Base-by-base conservation (phyloP, 2,329 filamentous ascomycete genomes). In the Cadophora malorum region DNA sequence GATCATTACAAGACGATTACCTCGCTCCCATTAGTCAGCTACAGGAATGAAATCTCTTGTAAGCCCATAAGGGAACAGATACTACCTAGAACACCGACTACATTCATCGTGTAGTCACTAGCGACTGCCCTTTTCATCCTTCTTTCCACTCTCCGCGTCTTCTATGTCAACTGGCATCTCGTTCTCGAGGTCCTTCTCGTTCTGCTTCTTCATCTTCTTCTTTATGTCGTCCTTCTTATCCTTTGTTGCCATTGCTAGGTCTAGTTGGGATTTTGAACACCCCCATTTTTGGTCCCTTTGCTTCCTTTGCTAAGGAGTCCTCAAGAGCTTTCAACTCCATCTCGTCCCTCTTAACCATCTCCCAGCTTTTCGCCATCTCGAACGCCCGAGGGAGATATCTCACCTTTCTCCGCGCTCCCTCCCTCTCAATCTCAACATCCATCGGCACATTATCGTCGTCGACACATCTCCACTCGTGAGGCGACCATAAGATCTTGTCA, bases 331-430 rank as follows among this genome's bases (percentile, higher is more conserved):
- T 25, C 14, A 53, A 2, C 19, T 53, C 58, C n/a, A 76, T 73
- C 23, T 74, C 73, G 5, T 16, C 10, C 4, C 73, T 70, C 12
- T 74, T 76, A 50, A 74, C 74, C 60, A 74, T 71, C 64, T 73
- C 63, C 73, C 72, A 75, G 62, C 70, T 70, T 35, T 67, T 65
- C 1, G 62, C 71, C 41, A 68, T 69, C 25, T 71, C 66, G 60
- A 62, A 71, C 5, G 63, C 59, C 62, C 74, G 69, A 4, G 72
- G 73, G 72, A 71, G 72, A 47, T 73, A 74, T 14, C 58, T 69
- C 6, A 72, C 41, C 41, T 52, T 61, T 14, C 63, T 52, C n/a
- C 67, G 56, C 9, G 61, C 63, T 0, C 62, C 71, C 8, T 66
- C 63, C 25, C 73, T 71, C 38, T 70, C 63, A 50, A 74, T 38